Percentiles rank a stretch among this genome's conserved stretches.
Evolutionary conservation across 1,284 basidiomycete genomes (phyloP).

Genomic region (Mixia osmundae): DNA sequence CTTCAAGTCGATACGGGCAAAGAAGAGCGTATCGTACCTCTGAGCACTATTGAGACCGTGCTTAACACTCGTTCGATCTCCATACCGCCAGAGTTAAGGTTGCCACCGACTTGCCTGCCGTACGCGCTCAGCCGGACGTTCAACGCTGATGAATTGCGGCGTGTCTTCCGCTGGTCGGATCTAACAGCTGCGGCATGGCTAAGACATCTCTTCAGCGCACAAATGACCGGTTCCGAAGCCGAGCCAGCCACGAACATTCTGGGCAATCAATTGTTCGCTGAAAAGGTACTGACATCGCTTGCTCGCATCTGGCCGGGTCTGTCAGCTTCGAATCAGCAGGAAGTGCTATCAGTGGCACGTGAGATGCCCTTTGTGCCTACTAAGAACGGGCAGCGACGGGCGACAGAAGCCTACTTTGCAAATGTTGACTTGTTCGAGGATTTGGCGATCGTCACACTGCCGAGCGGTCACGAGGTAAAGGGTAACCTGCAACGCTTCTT

Average conservation of each 20-base stretch:
- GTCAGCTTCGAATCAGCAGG: conserved; percentile 33
- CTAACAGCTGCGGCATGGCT: conserved; percentile 57
- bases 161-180: conserved; percentile 45
- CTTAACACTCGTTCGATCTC: conserved; percentile 52
- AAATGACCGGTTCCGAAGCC: conserved; percentile 25
- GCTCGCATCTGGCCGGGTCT: conserved; percentile 54
- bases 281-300: conserved; percentile 48
- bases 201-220: conserved; percentile 34
- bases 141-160: conserved; percentile 17
- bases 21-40: conserved; percentile 33
- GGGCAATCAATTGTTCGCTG: conserved; percentile 48
- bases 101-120: conserved; percentile 56
- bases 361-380: conserved; percentile 41
- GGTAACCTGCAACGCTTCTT: conserved; percentile 55
- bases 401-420: conserved; percentile 63
- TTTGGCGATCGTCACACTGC: conserved; percentile 39
- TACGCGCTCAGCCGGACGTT: conserved; percentile 39
- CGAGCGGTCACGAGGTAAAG: conserved; percentile 42
- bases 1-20: conserved; percentile 7
- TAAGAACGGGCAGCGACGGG: conserved; percentile 23
- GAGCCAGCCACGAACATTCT: conserved; percentile 41
- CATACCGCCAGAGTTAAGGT: conserved; percentile 55
- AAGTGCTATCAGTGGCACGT: conserved; percentile 36
- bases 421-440: conserved; percentile 74
- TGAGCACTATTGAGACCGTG: conserved; percentile 46